Conservation (phyloP, 768 basidiomycete species). For the Tubosaeta brunneosetosa region DNA sequence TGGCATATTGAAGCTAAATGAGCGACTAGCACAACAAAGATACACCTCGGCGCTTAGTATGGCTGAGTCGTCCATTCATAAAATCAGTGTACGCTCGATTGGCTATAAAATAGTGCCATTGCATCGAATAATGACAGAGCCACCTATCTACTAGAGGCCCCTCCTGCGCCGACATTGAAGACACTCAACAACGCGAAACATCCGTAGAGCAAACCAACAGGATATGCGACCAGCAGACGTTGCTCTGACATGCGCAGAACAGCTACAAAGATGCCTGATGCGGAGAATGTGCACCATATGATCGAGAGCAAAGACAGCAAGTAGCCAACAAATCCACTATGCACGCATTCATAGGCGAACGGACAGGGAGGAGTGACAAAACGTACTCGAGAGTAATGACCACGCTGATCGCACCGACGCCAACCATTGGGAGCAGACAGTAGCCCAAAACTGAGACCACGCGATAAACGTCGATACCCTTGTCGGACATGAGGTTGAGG, state of each 20-base stretch:
- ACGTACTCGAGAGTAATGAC: slow-evolving; percentile 84
- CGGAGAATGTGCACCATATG: slow-evolving; percentile 95
- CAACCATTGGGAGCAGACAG: slow-evolving; percentile 95
- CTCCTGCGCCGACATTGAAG: slow-evolving; percentile 56
- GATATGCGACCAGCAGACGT: slow-evolving; percentile 92
- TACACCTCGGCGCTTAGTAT: too few species aligned
- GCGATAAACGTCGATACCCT: slow-evolving; percentile 92
- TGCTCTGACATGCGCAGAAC: slow-evolving; percentile 96
- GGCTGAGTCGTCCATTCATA: too few species aligned
- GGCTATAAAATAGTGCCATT: neutral
- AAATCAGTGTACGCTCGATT: too few species aligned
- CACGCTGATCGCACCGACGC: slow-evolving; percentile 85
- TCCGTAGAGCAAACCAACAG: slow-evolving; percentile 88
- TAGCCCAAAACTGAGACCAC: slow-evolving; percentile 95
- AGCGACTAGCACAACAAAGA: too few species aligned
- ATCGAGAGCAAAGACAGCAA: slow-evolving; percentile 77
- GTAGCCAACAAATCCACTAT: slow-evolving; percentile 81
- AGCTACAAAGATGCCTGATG: slow-evolving; percentile 92
- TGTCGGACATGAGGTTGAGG: slow-evolving; percentile 94
- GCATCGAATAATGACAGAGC: slow-evolving; percentile 2
- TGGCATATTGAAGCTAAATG: too few species aligned
- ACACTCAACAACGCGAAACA: slow-evolving; percentile 93
- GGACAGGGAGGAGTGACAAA: slow-evolving; percentile 1
- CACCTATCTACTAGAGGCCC: slow-evolving; percentile 30
- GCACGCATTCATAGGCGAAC: slow-evolving; percentile 3